A percentile compares a stretch with the other conserved stretches of the same genome.
phyloP scores from a whole-genome alignment of 176 grass and related monocot genomes.

The Puccinellia tenuiflora region DNA sequence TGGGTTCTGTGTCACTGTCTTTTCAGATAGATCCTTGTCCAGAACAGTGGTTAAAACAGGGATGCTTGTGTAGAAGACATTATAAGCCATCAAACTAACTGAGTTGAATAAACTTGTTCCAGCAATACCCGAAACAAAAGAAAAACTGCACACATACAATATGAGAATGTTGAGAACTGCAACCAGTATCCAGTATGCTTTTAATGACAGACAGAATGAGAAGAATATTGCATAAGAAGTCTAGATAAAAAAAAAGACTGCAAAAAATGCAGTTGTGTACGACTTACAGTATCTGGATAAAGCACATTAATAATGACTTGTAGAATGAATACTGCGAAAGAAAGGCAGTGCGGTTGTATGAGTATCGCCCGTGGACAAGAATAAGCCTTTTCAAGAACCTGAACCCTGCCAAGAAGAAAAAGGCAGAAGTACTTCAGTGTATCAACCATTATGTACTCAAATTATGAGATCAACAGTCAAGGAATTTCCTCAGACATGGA shows the following conservation, averaged over 20 bases:
- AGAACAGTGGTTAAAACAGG: constrained; percentile 87
- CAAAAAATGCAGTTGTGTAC: neutral
- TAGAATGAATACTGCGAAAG: constrained; percentile 99
- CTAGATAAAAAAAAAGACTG: neutral
- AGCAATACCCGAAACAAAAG: constrained; percentile 93
- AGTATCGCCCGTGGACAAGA: constrained; percentile 96
- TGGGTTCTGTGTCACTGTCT: constrained; percentile 91
- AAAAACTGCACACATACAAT: constrained; percentile 63
- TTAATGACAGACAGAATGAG: neutral
- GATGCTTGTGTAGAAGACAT: constrained; percentile 96
- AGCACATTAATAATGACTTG: constrained; percentile 97
- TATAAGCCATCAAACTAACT: constrained; percentile 95
- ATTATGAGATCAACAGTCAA: neutral
- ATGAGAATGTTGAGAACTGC: constrained; percentile 26
- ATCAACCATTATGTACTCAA: neutral
- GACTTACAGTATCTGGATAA: constrained; percentile 98
- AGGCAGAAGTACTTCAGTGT: neutral
- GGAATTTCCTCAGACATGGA: neutral
- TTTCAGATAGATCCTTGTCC: constrained; percentile 94
- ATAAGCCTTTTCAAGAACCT: constrained; percentile 92
- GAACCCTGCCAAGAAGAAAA: constrained; percentile 63
- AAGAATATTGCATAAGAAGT: neutral
- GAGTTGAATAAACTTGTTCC: constrained; percentile 98
- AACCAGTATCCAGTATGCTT: constrained; percentile 8
- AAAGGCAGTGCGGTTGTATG: constrained; percentile 91